These are phyloP conservation scores for Rhododendron griersonianum DNA, from an alignment of 148 eudicot genomes.

Conservation along the genomic window DNA sequence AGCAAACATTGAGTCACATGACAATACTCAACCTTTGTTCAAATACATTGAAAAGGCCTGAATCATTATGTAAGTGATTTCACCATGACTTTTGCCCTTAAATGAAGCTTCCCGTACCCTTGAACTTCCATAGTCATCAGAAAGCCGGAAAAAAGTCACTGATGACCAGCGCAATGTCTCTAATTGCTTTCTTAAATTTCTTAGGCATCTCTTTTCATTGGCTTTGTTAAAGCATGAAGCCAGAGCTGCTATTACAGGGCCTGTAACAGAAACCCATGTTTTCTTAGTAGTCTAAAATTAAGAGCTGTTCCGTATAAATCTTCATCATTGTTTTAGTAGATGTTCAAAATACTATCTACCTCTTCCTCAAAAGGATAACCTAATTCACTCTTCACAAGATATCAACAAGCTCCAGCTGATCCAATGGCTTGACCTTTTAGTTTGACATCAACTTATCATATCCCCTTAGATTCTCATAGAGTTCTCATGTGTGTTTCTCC, in stretches of 20 bases:
- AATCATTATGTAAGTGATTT: neutral
- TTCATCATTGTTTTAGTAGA: too few relatives aligned
- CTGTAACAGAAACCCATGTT: conserved; percentile 21
- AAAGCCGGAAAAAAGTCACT: neutral
- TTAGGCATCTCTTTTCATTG: neutral
- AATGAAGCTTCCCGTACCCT: neutral
- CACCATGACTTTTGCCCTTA: neutral
- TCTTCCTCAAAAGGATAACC: conserved; percentile 2
- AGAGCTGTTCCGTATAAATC: conserved; percentile 4
- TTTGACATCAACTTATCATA: conserved; percentile 11
- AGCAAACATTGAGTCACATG: neutral
- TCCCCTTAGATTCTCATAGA: neutral
- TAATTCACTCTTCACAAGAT: neutral
- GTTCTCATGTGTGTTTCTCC: neutral
- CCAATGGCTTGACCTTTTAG: neutral
- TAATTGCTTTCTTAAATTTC: conserved; percentile 3
- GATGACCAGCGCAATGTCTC: neutral
- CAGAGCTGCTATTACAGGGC: conserved; percentile 6
- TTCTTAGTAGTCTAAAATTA: conserved; percentile 20
- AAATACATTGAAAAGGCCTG: neutral
- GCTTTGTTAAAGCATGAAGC: neutral
- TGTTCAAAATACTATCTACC: too few relatives aligned
- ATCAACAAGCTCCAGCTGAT: conserved; percentile 21
- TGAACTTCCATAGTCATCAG: neutral
- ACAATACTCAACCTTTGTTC: neutral